A percentile compares a stretch with the other conserved stretches of the same genome.
Evolutionary conservation across 116 monocot species (phyloP).

Genomic region (Dioscorea cayenensis): DNA sequence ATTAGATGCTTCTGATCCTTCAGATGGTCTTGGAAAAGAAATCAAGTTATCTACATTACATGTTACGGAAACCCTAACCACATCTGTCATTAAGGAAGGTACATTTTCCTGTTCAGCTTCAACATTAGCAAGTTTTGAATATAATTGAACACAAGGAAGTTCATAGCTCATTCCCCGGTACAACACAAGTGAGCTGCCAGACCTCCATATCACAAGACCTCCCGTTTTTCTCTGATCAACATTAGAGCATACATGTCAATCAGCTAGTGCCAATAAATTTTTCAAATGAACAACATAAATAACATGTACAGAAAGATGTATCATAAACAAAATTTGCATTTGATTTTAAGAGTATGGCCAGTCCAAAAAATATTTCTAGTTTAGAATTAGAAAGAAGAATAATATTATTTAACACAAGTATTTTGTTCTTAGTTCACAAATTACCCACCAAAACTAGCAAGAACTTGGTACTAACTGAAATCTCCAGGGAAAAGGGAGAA

Average conservation of each 20-base stretch:
- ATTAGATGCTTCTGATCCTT: conserved; percentile 11
- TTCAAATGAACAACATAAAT: too few relatives aligned
- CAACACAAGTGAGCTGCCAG: conserved; percentile 78
- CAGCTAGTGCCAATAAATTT: neutral
- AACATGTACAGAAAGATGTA: too few relatives aligned
- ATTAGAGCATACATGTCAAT: conserved; percentile 14
- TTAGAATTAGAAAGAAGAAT: too few relatives aligned
- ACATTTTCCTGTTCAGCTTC: conserved; percentile 5
- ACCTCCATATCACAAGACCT: conserved; percentile 97
- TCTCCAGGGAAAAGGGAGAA: neutral
- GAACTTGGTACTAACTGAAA: neutral
- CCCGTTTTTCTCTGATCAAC: conserved; percentile 68
- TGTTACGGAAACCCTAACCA: conserved; percentile 8
- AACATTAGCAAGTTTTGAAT: conserved; percentile 19
- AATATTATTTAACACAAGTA: too few relatives aligned
- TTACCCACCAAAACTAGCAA: neutral
- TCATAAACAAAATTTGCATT: too few relatives aligned
- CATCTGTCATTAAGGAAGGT: conserved; percentile 6
- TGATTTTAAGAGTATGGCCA: too few relatives aligned
- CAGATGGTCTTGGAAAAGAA: conserved; percentile 9
- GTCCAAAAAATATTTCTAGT: too few relatives aligned
- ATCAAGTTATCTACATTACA: neutral
- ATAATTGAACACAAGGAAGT: conserved; percentile 66
- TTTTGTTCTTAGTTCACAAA: neutral
- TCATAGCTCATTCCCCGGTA: conserved; percentile 82